These are phyloP conservation scores for Sporothrix pallida DNA, from an alignment of 2,329 filamentous ascomycete genomes.

Conservation along the genomic window DNA sequence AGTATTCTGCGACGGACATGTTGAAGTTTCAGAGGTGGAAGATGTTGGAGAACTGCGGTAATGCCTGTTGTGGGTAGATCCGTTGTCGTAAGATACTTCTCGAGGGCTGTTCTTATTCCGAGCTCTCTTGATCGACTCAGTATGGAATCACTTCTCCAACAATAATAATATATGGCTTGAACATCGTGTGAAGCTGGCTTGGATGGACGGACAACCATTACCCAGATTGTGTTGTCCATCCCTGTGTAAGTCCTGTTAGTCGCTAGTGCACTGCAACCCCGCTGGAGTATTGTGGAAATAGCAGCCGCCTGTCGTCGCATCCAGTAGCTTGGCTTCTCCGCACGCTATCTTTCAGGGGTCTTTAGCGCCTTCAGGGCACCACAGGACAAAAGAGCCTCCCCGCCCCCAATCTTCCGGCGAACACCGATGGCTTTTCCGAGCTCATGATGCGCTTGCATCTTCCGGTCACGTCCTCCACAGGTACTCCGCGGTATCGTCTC, in stretches of 20 bases:
- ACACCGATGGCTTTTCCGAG: conserved; percentile 20
- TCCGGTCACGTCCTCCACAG: background rate
- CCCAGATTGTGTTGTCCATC: background rate
- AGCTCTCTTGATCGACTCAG: too few relatives aligned
- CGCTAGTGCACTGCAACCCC: background rate
- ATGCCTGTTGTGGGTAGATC: background rate
- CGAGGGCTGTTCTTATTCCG: too few relatives aligned
- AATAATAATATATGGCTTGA: background rate
- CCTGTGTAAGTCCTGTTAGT: background rate
- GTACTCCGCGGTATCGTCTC: background rate
- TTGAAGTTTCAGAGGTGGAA: background rate
- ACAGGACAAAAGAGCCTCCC: background rate
- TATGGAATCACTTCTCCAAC: too few relatives aligned
- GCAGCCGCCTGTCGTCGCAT: background rate
- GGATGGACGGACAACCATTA: conserved; percentile 3
- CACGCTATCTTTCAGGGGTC: background rate
- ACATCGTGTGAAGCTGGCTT: background rate
- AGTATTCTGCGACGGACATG: conserved; percentile 32
- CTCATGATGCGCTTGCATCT: background rate
- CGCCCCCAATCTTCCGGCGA: background rate
- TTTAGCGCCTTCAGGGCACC: background rate
- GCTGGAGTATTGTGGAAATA: background rate
- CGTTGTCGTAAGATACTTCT: background rate
- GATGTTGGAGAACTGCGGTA: background rate
- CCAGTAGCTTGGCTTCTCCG: background rate